These are phyloP conservation scores for Tylopilus plumbeoviolaceoides DNA, from an alignment of 768 basidiomycete species.

Conservation along the genomic window DNA sequence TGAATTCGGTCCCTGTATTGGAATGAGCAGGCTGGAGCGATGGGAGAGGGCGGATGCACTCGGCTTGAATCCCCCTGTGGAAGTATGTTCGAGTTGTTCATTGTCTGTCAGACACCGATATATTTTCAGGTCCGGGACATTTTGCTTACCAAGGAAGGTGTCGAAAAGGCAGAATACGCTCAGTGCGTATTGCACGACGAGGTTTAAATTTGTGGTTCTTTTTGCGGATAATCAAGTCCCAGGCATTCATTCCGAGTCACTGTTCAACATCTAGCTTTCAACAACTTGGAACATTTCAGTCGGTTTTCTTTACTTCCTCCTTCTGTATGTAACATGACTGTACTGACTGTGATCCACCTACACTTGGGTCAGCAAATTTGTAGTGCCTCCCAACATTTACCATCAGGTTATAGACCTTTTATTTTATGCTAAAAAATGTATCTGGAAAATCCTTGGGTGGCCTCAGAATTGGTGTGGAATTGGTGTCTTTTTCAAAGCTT, in stretches of 20 bases:
- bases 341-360: too few relatives aligned
- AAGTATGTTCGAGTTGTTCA: conserved; percentile 43
- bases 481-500: too few relatives aligned
- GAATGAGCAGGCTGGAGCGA: conserved; percentile 75
- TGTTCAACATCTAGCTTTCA: background rate
- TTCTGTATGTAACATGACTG: background rate
- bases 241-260: too few relatives aligned
- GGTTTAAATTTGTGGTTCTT: conserved; percentile 19
- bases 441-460: too few relatives aligned
- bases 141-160: conserved; percentile 63
- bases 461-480: too few relatives aligned
- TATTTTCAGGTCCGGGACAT: conserved; percentile 68
- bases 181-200: conserved; percentile 58
- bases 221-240: too few relatives aligned
- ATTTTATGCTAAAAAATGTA: too few relatives aligned
- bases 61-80: conserved; percentile 74
- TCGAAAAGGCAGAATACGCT: conserved; percentile 46
- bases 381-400: too few relatives aligned
- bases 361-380: too few relatives aligned
- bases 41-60: conserved; percentile 82
- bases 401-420: too few relatives aligned
- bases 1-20: conserved; percentile 77
- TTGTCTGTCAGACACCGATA: background rate
- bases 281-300: too few relatives aligned
- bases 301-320: too few relatives aligned